Evolutionary conservation across 768 basidiomycete species (phyloP).

Genomic region (Solioccasus polychromus): DNA sequence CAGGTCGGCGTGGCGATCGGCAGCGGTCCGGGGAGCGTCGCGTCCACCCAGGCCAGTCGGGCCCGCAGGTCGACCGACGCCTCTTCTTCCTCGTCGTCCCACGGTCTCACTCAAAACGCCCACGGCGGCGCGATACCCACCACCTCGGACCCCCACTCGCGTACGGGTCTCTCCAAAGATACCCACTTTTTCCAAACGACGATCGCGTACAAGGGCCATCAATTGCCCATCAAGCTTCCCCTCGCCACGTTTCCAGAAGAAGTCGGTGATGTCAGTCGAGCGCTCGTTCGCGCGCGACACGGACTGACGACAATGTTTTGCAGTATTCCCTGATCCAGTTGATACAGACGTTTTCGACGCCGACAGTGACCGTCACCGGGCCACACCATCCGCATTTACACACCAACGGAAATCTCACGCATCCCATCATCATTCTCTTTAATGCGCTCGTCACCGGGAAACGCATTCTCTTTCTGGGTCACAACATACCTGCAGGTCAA

Average conservation of each 20-base stretch:
- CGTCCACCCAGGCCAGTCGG: constrained; percentile 46
- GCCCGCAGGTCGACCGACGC: constrained; percentile 69
- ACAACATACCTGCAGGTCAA: constrained; percentile 83
- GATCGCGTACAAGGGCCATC: constrained; percentile 79
- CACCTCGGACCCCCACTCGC: constrained; percentile 44
- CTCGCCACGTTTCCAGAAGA: constrained; percentile 88
- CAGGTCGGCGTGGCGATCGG: constrained; percentile 38
- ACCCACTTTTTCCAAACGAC: constrained; percentile 92
- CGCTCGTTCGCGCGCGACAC: neutral
- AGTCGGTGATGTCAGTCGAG: constrained; percentile 84
- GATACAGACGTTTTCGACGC: constrained; percentile 75
- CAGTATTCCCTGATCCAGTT: constrained; percentile 93
- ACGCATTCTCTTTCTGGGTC: constrained; percentile 93
- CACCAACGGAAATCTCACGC: constrained; percentile 85
- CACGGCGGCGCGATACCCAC: constrained; percentile 38
- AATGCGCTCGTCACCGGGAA: constrained; percentile 95
- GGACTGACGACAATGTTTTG: constrained; percentile 13
- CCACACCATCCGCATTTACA: constrained; percentile 91
- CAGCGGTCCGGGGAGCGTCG: constrained; percentile 44
- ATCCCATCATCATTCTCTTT: constrained; percentile 92
- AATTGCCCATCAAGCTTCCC: constrained; percentile 88
- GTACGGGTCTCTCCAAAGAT: constrained; percentile 66
- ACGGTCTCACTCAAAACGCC: constrained; percentile 38
- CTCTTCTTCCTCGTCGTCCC: constrained; percentile 64
- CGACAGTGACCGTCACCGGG: constrained; percentile 58